These are phyloP conservation scores for Botrytis sinoallii DNA, from an alignment of 2,329 filamentous ascomycete species.

Conservation along the genomic window DNA sequence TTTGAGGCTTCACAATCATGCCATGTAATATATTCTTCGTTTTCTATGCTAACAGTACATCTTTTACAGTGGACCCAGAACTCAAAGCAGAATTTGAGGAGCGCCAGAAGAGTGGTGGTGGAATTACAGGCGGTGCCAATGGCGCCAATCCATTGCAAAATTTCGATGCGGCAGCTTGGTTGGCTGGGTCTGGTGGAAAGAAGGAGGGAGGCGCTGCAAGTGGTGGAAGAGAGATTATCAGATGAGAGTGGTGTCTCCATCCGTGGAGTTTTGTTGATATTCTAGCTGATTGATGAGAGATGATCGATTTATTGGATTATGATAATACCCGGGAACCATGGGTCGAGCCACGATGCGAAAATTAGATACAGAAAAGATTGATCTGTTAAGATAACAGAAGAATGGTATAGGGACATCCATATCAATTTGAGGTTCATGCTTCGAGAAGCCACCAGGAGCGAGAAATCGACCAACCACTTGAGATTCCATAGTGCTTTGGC, in stretches of 20 bases:
- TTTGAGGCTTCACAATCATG: background rate
- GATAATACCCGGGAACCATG: background rate
- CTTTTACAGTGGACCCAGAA: slow-evolving; percentile 86
- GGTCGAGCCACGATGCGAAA: background rate
- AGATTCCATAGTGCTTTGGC: background rate
- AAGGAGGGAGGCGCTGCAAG: slow-evolving; percentile 25
- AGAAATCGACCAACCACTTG: background rate
- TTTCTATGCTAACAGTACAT: slow-evolving; percentile 19
- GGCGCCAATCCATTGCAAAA: slow-evolving; percentile 52
- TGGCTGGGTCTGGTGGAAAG: slow-evolving; percentile 51
- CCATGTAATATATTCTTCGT: background rate
- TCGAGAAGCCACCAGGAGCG: background rate
- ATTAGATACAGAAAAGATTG: background rate
- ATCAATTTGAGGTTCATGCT: background rate
- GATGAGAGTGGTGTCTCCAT: slow-evolving; percentile 17
- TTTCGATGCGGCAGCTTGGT: slow-evolving; percentile 66
- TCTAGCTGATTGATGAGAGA: background rate
- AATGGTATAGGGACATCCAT: background rate
- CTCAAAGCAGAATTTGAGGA: slow-evolving; percentile 89
- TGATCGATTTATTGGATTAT: background rate
- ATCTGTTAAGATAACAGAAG: background rate
- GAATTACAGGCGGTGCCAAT: slow-evolving; percentile 44
- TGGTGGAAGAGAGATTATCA: slow-evolving; percentile 29
- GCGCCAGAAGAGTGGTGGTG: slow-evolving; percentile 63
- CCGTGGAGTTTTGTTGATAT: background rate